These are phyloP conservation scores for Chaetothyriales sp. DNA, from an alignment of 2,329 filamentous ascomycete genomes.

Conservation along the genomic window DNA sequence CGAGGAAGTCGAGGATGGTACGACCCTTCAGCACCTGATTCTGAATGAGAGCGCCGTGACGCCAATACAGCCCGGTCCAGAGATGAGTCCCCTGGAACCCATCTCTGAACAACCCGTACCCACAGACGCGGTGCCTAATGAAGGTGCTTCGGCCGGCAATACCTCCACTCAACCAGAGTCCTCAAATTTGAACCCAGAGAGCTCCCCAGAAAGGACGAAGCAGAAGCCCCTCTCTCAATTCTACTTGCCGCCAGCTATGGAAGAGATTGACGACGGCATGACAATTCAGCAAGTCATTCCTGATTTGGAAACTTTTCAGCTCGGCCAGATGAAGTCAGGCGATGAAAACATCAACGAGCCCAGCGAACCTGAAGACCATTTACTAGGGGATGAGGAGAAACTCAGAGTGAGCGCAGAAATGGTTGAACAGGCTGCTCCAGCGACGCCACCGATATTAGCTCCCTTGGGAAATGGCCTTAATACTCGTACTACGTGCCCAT, in stretches of 20 bases:
- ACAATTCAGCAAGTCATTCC: not conserved
- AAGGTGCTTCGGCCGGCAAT: not conserved
- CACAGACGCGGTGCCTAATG: not conserved
- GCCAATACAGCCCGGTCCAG: not conserved
- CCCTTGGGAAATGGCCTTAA: too few relatives aligned
- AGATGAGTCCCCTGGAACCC: not conserved
- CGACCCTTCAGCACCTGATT: not conserved
- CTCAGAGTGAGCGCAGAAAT: too few relatives aligned
- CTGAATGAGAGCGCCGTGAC: too few relatives aligned
- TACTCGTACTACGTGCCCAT: too few relatives aligned
- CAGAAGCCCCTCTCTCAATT: not conserved
- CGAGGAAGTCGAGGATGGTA: not conserved
- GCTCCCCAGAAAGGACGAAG: not conserved
- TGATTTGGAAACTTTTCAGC: not conserved
- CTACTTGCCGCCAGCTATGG: not conserved
- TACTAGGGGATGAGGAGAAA: too few relatives aligned
- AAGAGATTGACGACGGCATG: not conserved
- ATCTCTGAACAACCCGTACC: too few relatives aligned
- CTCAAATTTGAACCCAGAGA: not conserved
- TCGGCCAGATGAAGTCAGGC: not conserved
- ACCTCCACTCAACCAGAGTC: too few relatives aligned
- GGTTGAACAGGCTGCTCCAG: too few relatives aligned
- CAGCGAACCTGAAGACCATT: too few relatives aligned
- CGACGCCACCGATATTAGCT: too few relatives aligned
- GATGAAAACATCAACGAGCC: not conserved